A percentile compares a stretch with the other conserved stretches of the same genome.
These are phyloP conservation scores for Trichoderma simmonsii DNA, from an alignment of 2,329 filamentous ascomycete species.

Conservation along the genomic window DNA sequence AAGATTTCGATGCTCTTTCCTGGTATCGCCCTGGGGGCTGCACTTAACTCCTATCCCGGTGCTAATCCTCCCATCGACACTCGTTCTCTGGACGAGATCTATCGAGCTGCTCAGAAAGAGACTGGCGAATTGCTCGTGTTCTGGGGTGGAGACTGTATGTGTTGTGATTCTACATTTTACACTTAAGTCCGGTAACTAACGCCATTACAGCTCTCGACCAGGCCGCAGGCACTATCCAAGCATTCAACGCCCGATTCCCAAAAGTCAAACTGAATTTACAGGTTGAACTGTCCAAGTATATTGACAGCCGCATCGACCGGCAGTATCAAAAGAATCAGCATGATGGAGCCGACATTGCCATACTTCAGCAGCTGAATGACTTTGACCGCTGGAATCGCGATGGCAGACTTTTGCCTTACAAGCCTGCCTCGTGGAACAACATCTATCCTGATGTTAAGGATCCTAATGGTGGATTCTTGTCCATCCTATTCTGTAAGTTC, in stretches of 20 bases:
- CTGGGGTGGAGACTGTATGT: background rate
- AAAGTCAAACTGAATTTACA: background rate
- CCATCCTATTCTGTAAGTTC: background rate
- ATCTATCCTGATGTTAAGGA: background rate
- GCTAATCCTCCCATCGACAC: background rate
- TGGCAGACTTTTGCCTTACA: background rate
- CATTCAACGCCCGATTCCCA: background rate
- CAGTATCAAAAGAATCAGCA: background rate
- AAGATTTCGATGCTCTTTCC: background rate
- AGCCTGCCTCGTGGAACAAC: background rate
- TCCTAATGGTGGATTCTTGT: background rate
- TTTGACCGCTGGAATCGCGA: background rate
- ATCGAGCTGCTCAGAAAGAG: background rate
- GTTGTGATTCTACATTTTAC: background rate
- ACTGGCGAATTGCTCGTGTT: background rate
- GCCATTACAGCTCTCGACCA: background rate
- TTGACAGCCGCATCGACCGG: background rate
- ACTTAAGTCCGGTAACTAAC: background rate
- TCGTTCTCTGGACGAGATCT: background rate
- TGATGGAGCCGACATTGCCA: background rate
- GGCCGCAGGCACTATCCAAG: background rate
- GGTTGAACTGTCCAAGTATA: background rate
- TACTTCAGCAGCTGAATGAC: background rate
- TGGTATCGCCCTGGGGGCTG: background rate
- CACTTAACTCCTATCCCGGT: background rate